Evolutionary conservation across 1,284 basidiomycete species (phyloP), one percentile per base, ranked within the genome.

Genomic region (Sutorius eximius): DNA sequence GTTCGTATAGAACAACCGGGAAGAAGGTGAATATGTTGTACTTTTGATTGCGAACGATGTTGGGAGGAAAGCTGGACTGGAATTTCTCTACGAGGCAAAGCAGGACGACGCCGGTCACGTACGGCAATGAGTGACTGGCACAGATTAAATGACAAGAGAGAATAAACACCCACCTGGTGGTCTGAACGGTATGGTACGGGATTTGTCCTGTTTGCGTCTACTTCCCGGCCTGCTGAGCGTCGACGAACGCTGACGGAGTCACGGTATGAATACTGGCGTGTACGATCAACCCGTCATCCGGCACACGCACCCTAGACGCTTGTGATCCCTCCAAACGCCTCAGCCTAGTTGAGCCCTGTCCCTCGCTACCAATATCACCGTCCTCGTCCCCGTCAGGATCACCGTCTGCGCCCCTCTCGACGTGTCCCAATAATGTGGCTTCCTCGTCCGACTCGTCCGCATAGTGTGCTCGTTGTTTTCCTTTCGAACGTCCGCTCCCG

Each of bases 41-140:
- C 75, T 99, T 99, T 72, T 98, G 96, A 67, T 99, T 99, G 62
- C 93, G 87, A 41, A 98, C 91, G 33, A 91, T 87, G 72, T 99
- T 99, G 30, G 94, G 82, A 54, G 84, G 83, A 59, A 82, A 92
- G 58, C 76, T 77, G 33, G 76, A 79, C 64, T 86, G 87, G 16
- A 86, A 62, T 72, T 89, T 91, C 33, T 88, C 87, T 87, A 65
- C 2, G 44, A 59, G 40, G 24, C 13, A 32, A 29, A 27, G 32
- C 13, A 11, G 24, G 20, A 9, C 13, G 30, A 57, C 34, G n/a
- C n/a, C 1, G 18, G 29, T 13, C 37, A 44, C 16, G 22, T 8
- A 45, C 10, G 44, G n/a, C 29, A 49, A 50, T 41, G 46, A 42
- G 53, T 18, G 20, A 51, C 12, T 18, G 52, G 24, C 29, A 30